phyloP scores from a whole-genome alignment of 176 grass and related monocot genomes.

The Lolium multiflorum region DNA sequence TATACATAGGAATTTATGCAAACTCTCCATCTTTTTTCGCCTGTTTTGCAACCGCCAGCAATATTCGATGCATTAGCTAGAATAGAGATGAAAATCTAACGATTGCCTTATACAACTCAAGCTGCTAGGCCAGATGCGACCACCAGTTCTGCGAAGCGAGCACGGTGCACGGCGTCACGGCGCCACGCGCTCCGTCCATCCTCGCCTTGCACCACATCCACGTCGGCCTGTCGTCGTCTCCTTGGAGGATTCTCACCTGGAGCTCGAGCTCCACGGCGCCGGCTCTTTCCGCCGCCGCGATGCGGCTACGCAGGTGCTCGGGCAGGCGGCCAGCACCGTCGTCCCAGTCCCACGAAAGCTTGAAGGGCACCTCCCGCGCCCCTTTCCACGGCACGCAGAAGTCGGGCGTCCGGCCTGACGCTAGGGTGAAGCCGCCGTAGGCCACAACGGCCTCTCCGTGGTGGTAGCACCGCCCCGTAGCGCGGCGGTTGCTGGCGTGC shows the following conservation, averaged over 20 bases:
- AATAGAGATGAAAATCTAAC: background rate
- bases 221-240: background rate
- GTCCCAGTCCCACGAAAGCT: constrained; percentile 12
- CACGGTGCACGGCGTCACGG: background rate
- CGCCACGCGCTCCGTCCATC: background rate
- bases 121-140: background rate
- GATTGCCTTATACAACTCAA: background rate
- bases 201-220: constrained; percentile 43
- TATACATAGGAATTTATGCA: too few species aligned
- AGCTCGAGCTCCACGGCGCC: constrained; percentile 37
- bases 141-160: constrained; percentile 32
- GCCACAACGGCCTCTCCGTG: background rate
- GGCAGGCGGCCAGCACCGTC: background rate
- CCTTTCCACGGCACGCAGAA: constrained; percentile 33
- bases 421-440: constrained; percentile 36
- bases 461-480: constrained; percentile 27
- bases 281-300: background rate
- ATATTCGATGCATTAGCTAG: background rate
- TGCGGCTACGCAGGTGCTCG: background rate
- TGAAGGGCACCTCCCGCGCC: constrained; percentile 6
- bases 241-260: constrained; percentile 1
- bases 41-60: too few species aligned
- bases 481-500: constrained; percentile 44
- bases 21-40: too few species aligned
- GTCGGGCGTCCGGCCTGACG: background rate